Base-by-base conservation (phyloP, 2,329 filamentous ascomycete genomes). In the Coniochaeta prunicola region DNA sequence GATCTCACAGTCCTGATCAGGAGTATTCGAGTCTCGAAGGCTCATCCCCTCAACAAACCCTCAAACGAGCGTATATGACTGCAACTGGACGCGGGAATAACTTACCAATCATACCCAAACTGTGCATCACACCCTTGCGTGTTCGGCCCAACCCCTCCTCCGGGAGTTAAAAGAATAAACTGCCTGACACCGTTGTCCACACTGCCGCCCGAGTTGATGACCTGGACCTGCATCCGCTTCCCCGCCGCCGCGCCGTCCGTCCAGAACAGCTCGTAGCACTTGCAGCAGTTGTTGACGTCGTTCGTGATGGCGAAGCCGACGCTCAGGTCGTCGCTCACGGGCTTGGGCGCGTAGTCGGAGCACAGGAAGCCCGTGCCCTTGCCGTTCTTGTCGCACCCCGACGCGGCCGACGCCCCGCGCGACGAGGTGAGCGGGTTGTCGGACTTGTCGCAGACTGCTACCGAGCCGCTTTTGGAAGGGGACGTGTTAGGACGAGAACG, bases 211-310 rank as follows among this genome's bases (percentile, higher is more conserved):
- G 58, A 57, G 53, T 66, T 66, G 59, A 66, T 62, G 21, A 61
- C 50, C 59, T 66, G 64, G 9, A 66, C 60, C 24, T 64, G 62
- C 26, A 64, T 58, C 15, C 53, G 38, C 59, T 64, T 64, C 34
- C 62, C 63, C 4, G 53, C 58, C 8, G 61, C 59, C 17, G 59
- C 57, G 9, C 64, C 63, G 45, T 62, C 61, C 19, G 56, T 61
- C 62, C 63, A 66, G 2, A 17, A 10, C 13, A 66, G 59, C 58
- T 64, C 63, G 55, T 57, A 66, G 62, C 64, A 66, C 57, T 61
- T 59, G 62, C 64, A 66, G 63, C 64, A 66, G 48, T 63, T 61
- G 15, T 60, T 58, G 4, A 59, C 53, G 31, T 59, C 61, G 26
- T 62, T 53, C 10, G 61, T 64, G 15, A 64, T 48, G 30, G 61